Base-by-base conservation (phyloP, 1,284 basidiomycete species). In the Puccinia polysora region DNA sequence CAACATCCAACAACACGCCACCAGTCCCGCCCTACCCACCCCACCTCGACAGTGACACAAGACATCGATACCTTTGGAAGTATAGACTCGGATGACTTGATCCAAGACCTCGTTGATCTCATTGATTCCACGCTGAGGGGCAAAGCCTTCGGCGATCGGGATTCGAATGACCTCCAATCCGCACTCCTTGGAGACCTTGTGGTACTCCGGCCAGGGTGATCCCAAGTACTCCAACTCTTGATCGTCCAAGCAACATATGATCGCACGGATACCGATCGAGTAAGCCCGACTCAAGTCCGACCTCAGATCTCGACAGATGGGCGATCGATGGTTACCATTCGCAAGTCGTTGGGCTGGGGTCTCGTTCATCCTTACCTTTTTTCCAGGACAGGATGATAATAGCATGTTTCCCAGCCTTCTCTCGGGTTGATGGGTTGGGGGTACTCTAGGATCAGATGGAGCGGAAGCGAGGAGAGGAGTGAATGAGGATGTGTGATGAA, bases 1-100 rank as follows among this genome's bases (percentile, higher is more conserved):
- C 74, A 96, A 83, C 78, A 91, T 84, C 95, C 95, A 97, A 75
- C 89, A 89, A 76, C 89, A 91, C 0, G 94, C 94, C 40, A 97
- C 85, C 49, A 97, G 84, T 0, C 94, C 94, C 0, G 95, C 95
- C 30, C 95, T 85, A 0, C 95, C 95, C 4, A 98, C 89, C 5
- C 95, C 95, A 40, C 94, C 95, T 30, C 95, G 86, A 79, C 95
- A 98, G 77, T 97, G 95, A 5, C 89, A 89, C 5, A 97, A 84
- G 2, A 95, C 85, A 38, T 87, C 84, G 1, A 84, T 79, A 1
- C 93, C 92, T 6, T 82, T 82, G 7, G 94, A 81, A 0, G 92
- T 90, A 78, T 94, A 96, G 5, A 81, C 80, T 18, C 85, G 79
- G 53, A 93, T 88, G 69, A 97, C 81, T 49, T 83, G 81, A 7